Conservation (phyloP, 805 yeast species). For the Starmerella kuoi region DNA sequence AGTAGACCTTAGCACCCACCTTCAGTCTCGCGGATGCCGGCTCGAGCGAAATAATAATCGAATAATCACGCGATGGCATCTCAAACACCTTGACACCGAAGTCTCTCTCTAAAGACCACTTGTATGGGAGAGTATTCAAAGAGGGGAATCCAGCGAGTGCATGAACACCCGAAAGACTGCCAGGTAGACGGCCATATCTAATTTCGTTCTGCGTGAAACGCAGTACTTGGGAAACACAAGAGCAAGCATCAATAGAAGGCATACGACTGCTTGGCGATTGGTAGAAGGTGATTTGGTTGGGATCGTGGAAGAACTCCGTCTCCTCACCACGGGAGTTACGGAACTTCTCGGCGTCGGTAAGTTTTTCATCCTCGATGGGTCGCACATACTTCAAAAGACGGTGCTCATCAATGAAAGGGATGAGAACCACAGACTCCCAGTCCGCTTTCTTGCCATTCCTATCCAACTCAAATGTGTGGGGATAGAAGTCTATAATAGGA, state of each 20-base stretch:
- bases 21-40: constrained; percentile 29
- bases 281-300: constrained; percentile 55
- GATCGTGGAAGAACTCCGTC: constrained; percentile 57
- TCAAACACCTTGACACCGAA: constrained; percentile 70
- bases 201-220: constrained; percentile 9
- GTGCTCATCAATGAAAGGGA: constrained; percentile 80
- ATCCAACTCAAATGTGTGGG: constrained; percentile 75
- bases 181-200: constrained; percentile 45
- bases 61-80: constrained; percentile 70
- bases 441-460: constrained; percentile 89
- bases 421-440: constrained; percentile 94
- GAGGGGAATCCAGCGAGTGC: constrained; percentile 86
- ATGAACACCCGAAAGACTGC: constrained; percentile 57
- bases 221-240: constrained; percentile 21
- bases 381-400: constrained; percentile 61
- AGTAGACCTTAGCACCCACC: constrained; percentile 50
- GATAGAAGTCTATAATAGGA: constrained; percentile 84
- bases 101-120: constrained; percentile 35
- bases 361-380: constrained; percentile 42
- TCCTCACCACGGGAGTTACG: constrained; percentile 70
- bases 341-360: constrained; percentile 55
- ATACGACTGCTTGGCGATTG: constrained; percentile 67
- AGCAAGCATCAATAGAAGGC: constrained; percentile 64
- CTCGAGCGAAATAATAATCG: constrained; percentile 55
- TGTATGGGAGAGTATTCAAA: constrained; percentile 55